Percentiles rank a stretch among this genome's conserved stretches.
These are phyloP conservation scores for Lachnellula hyalina DNA, from an alignment of 2,329 filamentous ascomycete species.

Conservation along the genomic window DNA sequence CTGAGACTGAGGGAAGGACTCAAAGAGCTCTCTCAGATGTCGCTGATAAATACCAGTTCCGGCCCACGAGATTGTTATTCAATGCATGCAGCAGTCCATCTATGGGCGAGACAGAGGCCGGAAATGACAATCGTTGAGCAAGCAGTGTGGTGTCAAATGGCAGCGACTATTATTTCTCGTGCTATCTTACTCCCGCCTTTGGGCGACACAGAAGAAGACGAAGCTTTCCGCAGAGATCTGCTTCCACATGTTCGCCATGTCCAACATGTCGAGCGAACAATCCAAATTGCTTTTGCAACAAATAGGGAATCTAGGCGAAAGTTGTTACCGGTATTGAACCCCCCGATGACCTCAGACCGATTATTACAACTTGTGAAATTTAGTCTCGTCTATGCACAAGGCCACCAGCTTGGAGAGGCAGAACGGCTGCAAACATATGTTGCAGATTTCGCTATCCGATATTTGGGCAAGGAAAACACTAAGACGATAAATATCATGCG, in stretches of 20 bases:
- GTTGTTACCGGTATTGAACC: neutral
- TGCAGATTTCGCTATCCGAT: neutral
- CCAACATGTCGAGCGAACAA: constrained; percentile 5
- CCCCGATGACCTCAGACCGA: constrained; percentile 1
- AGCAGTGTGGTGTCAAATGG: constrained; percentile 6
- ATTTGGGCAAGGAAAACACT: neutral
- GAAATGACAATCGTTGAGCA: constrained; percentile 5
- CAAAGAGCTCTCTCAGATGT: constrained; percentile 3
- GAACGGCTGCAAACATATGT: neutral
- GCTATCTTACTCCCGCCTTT: constrained; percentile 5
- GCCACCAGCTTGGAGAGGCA: constrained; percentile 5
- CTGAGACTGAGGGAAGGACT: neutral
- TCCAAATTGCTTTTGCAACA: constrained; percentile 3
- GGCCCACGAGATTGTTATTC: constrained; percentile 1
- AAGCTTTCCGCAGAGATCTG: constrained; percentile 2
- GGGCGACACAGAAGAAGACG: constrained; percentile 1
- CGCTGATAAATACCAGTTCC: constrained; percentile 2
- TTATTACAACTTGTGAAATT: constrained; percentile 4
- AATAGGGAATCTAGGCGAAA: constrained; percentile 5
- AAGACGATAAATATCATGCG: neutral
- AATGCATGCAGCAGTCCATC: constrained; percentile 5
- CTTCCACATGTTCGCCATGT: constrained; percentile 7
- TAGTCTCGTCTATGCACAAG: constrained; percentile 6
- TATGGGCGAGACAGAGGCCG: constrained; percentile 6
- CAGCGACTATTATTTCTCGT: constrained; percentile 3